Evolutionary conservation across 441 rosid species (phyloP), one percentile per base, ranked within the genome.

Genomic region (Erodium trifolium): DNA sequence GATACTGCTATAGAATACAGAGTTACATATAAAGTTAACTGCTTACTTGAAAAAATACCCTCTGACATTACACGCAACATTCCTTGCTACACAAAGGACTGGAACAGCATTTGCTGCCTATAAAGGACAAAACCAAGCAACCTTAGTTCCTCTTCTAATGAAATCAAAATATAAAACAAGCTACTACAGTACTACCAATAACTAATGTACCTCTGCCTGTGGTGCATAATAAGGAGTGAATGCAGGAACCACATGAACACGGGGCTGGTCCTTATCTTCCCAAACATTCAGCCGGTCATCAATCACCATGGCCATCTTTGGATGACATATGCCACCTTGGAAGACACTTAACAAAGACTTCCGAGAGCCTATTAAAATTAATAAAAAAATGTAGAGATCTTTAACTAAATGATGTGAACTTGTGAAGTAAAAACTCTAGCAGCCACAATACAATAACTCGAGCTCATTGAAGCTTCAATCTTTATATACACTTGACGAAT

Each of bases 221-320:
- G 99, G 99, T 81, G 99, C 96, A 78, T 86, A 90, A 81, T 94
- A 94, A 0, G 99, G 99, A 69, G 84, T 76, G 78, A 90, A 94
- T 35, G 97, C 80, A 67, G 97, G 93, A 73, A 94, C 99, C 19
- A 86, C 97, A 82, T 94, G 99, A 76, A 94, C 99, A 70, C 96
- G 87, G n/a, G 94, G 88, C 78, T 94, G 99, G 85, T 94, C 99
- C 88, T 83, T 88, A 70, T 94, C 99, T 81, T 94, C 99, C 99
- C 98, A 94, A 68, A 94, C 99, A 84, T 90, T 94, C 68, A 81
- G 77, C 59, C 99, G 96, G 75, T 94, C 99, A 86, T 94, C 99
- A 78, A 94, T 88, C 73, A 94, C 94, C 97, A 94, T 89, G 63
- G 99, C 99, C 99, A 94, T 88, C 82, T 89, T 92, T 49, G 97